Evolutionary conservation across 257 asterid species (phyloP), one percentile per base, ranked within the genome.

Genomic region (Scutellaria minor): DNA sequence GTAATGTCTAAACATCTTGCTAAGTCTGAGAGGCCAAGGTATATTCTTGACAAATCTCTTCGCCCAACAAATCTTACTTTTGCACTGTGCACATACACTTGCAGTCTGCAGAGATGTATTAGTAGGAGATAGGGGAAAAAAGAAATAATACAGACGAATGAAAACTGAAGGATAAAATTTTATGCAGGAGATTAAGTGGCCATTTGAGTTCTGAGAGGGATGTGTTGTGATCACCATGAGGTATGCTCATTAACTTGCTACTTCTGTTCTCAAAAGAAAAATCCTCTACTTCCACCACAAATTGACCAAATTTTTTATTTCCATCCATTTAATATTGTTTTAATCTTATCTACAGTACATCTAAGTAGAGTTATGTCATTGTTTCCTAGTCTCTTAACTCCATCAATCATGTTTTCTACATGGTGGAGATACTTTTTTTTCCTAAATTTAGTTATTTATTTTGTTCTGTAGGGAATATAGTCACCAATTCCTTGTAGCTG

Each of bases 131-230:
- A 9, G 35, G 35, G 27, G 31, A 57, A 44, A n/a, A 60, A 20
- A 15, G 45, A 12, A 46, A 7, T 8, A 9, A 35, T 9, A 12
- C 35, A 14, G n/a, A 55, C 6, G 2, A 14, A 46, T 13, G 12
- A 40, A 18, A 66, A 44, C 75, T 69, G 15, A 78, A 66, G 27
- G 39, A 8, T 12, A 44, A 11, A 53, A 22, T 69, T 67, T 50
- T 70, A 9, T 79, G 84, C 91, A 87, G 97, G 95, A 88, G 95
- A 77, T 68, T 85, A 57, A 89, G 96, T 46, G 87, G 89, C 45
- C 81, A 79, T 72, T 46, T 85, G 72, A 77, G 55, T 77, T 85
- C 86, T 45, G 94, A 85, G 46, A 77, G 89, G 80, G 85, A 79
- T 63, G 18, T 85, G 58, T 51, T 79, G 68, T 76, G 89, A 74